Evolutionary conservation across 163 green algal species (phyloP), one percentile per base, ranked within the genome.

Genomic region (Scenedesmus sp.): DNA sequence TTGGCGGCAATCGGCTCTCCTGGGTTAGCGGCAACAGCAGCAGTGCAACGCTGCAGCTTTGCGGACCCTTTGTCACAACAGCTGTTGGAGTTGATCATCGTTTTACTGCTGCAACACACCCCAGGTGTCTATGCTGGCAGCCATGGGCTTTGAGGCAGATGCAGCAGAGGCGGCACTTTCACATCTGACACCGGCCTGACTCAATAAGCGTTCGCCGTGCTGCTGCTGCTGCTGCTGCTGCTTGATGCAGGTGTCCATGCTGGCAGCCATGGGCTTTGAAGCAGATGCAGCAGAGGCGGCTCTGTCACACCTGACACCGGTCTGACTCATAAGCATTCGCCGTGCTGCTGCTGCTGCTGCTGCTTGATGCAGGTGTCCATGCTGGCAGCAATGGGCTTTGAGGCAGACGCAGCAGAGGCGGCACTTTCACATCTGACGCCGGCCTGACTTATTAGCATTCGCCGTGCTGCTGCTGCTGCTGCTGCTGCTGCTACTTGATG

Each of bases 361-460:
- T 55, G 60, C 20, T 23, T 0, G 67, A 67, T 96, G 54, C 84
- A 92, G 60, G 86, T 98, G 3, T 91, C 90, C 10, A 96, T 95
- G 93, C 95, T 99, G 46, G 89, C 85, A 2, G 92, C 79, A 77
- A 99, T 99, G 97, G 98, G 97, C 73, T 18, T 84, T 57, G 9
- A 79, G 8, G 90, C 95, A 9, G 26, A 88, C 4, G 93, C 96
- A 87, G 96, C 95, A 16, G 92, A 57, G 52, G 93, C 92, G 26
- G 97, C 97, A 55, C 94, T 98, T 46, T 46, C 34, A 46, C 34
- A 46, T 0, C 0, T 46, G 34, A 46, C 34, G 0, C 34, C 34
- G 34, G 34, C 34, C 34, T 46, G 34, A 46, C 34, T 57, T 0
- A 66, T 34, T 1, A 15, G 8, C 3, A 9, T n/a, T 64, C 23